Conservation (phyloP, 768 basidiomycete species). For the Tephrocybe rancida region DNA sequence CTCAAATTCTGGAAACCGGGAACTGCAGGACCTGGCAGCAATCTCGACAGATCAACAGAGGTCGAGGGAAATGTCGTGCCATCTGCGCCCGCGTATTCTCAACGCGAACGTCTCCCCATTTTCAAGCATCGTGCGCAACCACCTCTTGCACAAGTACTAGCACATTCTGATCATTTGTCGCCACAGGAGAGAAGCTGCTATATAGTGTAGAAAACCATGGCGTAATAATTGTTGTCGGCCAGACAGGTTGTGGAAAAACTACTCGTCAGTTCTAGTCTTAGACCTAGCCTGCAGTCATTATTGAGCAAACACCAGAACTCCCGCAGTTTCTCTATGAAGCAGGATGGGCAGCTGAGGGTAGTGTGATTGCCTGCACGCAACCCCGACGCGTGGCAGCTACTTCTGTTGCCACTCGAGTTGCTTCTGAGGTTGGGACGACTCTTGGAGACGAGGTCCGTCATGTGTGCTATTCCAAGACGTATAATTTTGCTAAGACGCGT, state of each 20-base stretch:
- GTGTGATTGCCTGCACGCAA: constrained; percentile 90
- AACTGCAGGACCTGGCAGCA: constrained; percentile 80
- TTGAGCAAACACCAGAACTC: constrained; percentile 60
- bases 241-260: constrained; percentile 97
- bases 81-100: constrained; percentile 60
- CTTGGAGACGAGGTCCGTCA: constrained; percentile 83
- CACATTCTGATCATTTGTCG: background rate
- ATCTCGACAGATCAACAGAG: constrained; percentile 81
- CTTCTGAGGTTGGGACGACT: constrained; percentile 86
- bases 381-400: constrained; percentile 94
- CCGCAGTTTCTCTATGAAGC: constrained; percentile 94
- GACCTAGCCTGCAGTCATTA: constrained; percentile 9
- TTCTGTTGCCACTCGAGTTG: constrained; percentile 89
- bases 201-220: constrained; percentile 84
- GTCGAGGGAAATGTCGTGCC: constrained; percentile 72
- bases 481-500: constrained; percentile 18
- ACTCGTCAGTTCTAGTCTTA: constrained; percentile 67
- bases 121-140: constrained; percentile 74
- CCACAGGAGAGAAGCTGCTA: constrained; percentile 73
- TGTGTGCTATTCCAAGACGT: constrained; percentile 11
- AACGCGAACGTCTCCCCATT: constrained; percentile 86
- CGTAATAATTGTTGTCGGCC: constrained; percentile 87
- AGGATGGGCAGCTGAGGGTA: constrained; percentile 87
- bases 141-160: background rate
- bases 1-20: constrained; percentile 92